Base-by-base conservation (phyloP, 2,329 filamentous ascomycete species). In the Botryotinia calthae region DNA sequence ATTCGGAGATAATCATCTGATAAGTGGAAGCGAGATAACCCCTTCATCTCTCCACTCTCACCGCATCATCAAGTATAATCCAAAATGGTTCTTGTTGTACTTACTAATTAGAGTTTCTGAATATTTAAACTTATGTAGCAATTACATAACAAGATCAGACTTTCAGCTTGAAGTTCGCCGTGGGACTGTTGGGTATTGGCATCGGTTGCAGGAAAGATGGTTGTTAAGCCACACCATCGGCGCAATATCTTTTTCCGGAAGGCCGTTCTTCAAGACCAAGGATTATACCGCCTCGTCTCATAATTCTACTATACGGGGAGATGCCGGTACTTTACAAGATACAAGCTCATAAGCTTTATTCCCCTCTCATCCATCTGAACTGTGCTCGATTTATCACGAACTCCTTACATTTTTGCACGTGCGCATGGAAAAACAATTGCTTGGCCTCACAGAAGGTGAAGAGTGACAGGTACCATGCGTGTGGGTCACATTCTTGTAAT, bases 351-450 rank as follows among this genome's bases (percentile, higher is more conserved):
- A 62, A 42, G 37, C 46, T 67, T 54, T 54, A 12, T 28, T 40
- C 31, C 64, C 34, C 34, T 20, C 6, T 56, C 18, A 22, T 54
- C 34, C 25, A 37, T 5, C n/a, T 12, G 2, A 31, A 42, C 16
- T 20, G 28, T 28, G 4, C 25, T 40, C 48, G 28, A 22, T 56
- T 40, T 7, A 16, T 56, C 34, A 40, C 18, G 3, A 42, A 56
- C 34, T 25, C n/a, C 65, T 28, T 28, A 42, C 54, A 66, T n/a
- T 54, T 18, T 66, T 51, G 10, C 63, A 66, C 44, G 63, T 66
- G 46, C 64, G 8, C 9, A 42, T 40, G 46, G 48, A 54, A 28
- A 54, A 28, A 28, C 8, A 12, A 54, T 67, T 67, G 46, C 64
- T 58, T 68, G 18, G 48, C 40, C 25, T 22, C 6, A 14, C 31